phyloP scores from a whole-genome alignment of 257 asterid genomes.

The Solanum raphanifolium region DNA sequence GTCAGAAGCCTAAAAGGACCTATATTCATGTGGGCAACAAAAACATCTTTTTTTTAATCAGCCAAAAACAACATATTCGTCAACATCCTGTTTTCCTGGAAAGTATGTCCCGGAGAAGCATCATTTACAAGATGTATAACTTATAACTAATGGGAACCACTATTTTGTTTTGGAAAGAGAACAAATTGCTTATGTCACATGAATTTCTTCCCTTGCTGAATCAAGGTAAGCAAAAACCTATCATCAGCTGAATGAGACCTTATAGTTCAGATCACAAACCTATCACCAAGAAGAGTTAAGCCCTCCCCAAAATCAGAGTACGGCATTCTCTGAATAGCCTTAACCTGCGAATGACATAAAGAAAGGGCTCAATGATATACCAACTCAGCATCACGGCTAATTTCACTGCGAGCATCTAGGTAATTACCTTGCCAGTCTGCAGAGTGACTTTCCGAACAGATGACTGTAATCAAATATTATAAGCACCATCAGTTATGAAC shows the following conservation, averaged over 20 bases:
- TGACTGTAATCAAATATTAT: constrained; percentile 52
- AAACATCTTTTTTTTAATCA: background rate
- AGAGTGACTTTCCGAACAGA: constrained; percentile 85
- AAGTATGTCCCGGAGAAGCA: background rate
- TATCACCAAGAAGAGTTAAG: constrained; percentile 73
- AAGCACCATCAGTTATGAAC: constrained; percentile 5
- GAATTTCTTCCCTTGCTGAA: background rate
- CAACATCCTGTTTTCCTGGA: background rate
- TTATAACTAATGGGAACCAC: background rate
- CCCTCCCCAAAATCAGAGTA: constrained; percentile 82
- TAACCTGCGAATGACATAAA: constrained; percentile 36
- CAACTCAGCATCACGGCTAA: background rate
- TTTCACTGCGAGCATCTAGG: background rate
- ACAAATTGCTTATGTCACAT: background rate
- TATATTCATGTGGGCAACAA: background rate
- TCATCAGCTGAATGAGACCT: background rate
- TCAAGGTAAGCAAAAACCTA: background rate
- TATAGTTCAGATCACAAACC: constrained; percentile 33
- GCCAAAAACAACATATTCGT: background rate
- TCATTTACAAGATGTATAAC: background rate
- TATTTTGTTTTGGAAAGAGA: background rate
- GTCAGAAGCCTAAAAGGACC: background rate
- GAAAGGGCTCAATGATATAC: background rate
- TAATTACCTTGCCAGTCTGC: constrained; percentile 66
- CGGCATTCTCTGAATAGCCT: constrained; percentile 47